Conservation (phyloP, 345 rosid species). For the Alliaria petiolata region DNA sequence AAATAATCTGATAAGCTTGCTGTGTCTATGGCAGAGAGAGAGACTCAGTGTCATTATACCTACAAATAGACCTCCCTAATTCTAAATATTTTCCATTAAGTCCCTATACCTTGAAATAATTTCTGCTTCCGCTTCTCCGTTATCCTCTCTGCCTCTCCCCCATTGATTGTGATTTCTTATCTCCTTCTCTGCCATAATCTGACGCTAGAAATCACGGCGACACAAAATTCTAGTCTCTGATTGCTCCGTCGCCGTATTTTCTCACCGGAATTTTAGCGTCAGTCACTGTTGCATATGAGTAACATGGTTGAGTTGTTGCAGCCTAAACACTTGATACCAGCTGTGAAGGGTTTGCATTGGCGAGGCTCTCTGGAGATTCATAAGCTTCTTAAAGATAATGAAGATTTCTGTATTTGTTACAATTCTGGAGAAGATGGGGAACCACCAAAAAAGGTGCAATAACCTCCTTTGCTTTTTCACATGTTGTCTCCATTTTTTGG, state of each 20-base stretch:
- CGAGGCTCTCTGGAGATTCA: conserved; percentile 62
- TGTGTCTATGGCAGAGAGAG: conserved; percentile 1
- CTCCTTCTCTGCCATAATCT: neutral
- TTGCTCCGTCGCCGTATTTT: neutral
- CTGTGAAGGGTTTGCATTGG: conserved; percentile 71
- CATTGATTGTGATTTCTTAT: neutral
- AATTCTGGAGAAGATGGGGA: conserved; percentile 32
- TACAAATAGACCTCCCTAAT: neutral
- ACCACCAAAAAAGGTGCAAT: conserved; percentile 49
- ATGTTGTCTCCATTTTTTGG: neutral
- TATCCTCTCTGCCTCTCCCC: neutral
- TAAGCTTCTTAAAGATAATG: conserved; percentile 65
- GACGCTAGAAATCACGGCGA: neutral
- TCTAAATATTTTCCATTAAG: neutral
- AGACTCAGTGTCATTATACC: conserved; percentile 1
- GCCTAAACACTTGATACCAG: conserved; percentile 55
- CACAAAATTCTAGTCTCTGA: neutral
- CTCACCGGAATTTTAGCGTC: neutral
- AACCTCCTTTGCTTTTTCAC: neutral
- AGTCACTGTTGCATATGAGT: neutral
- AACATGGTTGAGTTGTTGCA: conserved; percentile 27
- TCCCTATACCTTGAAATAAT: neutral
- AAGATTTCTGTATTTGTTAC: conserved; percentile 48
- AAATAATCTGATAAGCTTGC: neutral
- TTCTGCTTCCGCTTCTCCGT: no score